Evolutionary conservation across 192 early-diverging fungal genomes (phyloP).

Genomic region (Neocallimastix lanati): DNA sequence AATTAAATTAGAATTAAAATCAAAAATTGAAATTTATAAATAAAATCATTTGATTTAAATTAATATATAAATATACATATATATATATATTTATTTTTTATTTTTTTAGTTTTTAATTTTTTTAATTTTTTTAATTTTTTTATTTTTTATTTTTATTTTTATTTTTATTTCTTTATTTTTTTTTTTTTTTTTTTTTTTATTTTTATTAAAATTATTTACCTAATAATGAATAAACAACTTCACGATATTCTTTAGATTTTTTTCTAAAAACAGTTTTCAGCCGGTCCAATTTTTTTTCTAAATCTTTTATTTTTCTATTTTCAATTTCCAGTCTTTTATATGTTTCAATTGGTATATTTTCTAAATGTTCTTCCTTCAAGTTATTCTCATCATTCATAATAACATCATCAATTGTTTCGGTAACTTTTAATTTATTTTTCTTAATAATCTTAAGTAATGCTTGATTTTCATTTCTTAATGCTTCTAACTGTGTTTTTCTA

Average conservation of each 20-base stretch:
- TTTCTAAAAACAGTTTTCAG: not conserved
- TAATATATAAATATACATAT: no score
- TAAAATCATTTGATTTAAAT: no score
- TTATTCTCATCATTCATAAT: not conserved
- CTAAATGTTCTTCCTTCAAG: not conserved
- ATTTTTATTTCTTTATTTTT: no score
- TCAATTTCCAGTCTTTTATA: not conserved
- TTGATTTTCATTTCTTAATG: not conserved
- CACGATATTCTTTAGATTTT: not conserved
- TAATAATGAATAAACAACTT: not conserved
- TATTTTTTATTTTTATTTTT: no score
- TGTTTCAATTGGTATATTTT: not conserved
- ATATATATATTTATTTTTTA: no score
- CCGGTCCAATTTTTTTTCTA: not conserved
- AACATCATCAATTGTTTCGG: not conserved
- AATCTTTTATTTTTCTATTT: not conserved
- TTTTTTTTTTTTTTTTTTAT: no score
- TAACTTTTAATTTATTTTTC: not conserved
- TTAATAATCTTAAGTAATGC: not conserved
- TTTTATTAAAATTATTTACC: not conserved
- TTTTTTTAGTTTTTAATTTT: no score
- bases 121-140: no score
- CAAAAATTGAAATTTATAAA: no score
- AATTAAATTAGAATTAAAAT: no score
- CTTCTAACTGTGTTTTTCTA: not conserved